Evolutionary conservation across 2,329 filamentous ascomycete species (phyloP).

Genomic region (Tolypocladium tropicale): DNA sequence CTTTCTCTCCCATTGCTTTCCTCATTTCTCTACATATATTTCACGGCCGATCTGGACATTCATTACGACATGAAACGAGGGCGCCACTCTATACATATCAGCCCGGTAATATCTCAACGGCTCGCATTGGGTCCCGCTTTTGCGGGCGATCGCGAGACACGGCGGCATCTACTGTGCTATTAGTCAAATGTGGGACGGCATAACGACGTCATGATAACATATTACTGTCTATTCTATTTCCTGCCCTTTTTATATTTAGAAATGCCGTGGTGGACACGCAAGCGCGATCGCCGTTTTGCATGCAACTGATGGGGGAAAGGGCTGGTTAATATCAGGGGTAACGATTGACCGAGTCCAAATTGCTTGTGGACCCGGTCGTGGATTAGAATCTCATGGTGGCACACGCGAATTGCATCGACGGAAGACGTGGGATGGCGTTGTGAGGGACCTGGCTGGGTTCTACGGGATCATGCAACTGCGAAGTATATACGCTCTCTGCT

Average conservation of each 20-base stretch:
- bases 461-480: too few relatives aligned
- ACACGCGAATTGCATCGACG: not conserved
- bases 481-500: too few relatives aligned
- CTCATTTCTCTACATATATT: not conserved
- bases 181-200: not conserved
- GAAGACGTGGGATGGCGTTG: too few relatives aligned
- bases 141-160: not conserved
- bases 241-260: not conserved
- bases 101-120: not conserved
- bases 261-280: not conserved
- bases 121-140: not conserved
- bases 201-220: not conserved
- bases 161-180: not conserved
- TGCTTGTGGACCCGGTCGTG: not conserved
- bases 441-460: not conserved
- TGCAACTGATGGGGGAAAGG: not conserved
- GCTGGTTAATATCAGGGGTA: not conserved
- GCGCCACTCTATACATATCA: not conserved
- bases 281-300: not conserved
- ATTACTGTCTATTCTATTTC: not conserved
- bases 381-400: not conserved
- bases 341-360: not conserved
- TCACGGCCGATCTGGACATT: not conserved
- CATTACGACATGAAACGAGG: not conserved
- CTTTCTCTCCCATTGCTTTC: not conserved